Evolutionary conservation across 805 yeast genomes (phyloP).

Genomic region (Helenozyma baotianmanensis): DNA sequence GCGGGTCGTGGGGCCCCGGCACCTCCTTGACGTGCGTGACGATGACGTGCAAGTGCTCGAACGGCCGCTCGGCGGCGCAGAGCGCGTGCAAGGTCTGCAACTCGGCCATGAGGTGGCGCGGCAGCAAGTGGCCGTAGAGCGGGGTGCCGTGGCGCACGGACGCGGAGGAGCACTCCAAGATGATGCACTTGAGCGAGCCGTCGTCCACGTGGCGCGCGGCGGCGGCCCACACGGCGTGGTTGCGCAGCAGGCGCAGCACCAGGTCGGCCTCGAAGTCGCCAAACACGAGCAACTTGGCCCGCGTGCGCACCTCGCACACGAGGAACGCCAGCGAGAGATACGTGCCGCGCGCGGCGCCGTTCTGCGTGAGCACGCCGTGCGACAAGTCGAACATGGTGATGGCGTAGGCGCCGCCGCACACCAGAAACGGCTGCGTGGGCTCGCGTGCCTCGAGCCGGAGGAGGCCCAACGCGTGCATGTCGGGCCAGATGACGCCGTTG

Average conservation of each 20-base stretch:
- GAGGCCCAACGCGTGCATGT: conserved; percentile 37
- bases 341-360: conserved; percentile 7
- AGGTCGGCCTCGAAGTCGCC: conserved; percentile 82
- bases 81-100: conserved; percentile 26
- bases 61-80: conserved; percentile 4
- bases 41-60: conserved; percentile 43
- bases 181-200: conserved; percentile 45
- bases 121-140: conserved; percentile 79
- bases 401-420: conserved; percentile 16
- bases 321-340: conserved; percentile 60
- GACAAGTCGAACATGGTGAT: conserved; percentile 29
- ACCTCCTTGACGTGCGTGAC: conserved; percentile 41
- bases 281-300: conserved; percentile 52
- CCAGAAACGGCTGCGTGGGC: conserved; percentile 8
- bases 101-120: conserved; percentile 57
- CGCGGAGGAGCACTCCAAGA: conserved; percentile 73
- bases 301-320: conserved; percentile 32
- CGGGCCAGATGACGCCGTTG: conserved; percentile 81
- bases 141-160: conserved; percentile 35
- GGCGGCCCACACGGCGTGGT: conserved; percentile 50
- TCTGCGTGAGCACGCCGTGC: conserved; percentile 25
- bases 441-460: conserved; percentile 17
- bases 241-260: conserved; percentile 34
- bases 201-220: conserved; percentile 44
- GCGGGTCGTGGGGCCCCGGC: conserved; percentile 44